Base-by-base conservation (phyloP, 2,329 filamentous ascomycete species). In the Curvularia lunata region DNA sequence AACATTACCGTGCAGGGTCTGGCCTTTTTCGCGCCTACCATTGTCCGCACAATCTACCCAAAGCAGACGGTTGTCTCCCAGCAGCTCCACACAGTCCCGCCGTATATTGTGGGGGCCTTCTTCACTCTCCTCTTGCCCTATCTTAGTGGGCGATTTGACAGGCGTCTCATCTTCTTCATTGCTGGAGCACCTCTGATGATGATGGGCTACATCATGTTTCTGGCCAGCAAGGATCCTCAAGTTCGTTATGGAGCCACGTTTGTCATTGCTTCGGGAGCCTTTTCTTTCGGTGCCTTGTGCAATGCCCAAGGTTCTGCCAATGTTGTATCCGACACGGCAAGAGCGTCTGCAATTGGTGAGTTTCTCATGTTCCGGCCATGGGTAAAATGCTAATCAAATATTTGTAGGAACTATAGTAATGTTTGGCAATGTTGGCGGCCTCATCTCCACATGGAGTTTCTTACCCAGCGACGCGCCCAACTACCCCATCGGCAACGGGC, bases 1-100 rank as follows among this genome's bases (percentile, higher is more conserved):
- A 89, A 89, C 75, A 84, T 91, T 69, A 91, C 88, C 0, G 88
- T 91, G 2, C 87, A 90, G 69, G 88, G 88, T 3, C 79, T 91
- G 4, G 86, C 86, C 1, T 90, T 90, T 79, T 91, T 91, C 74
- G 78, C 83, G 0, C 89, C 89, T 0, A 91, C 88, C 0, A 91
- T 92, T 60, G 86, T 91, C 41, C 76, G 77, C 42, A 89, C 84
- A 5, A 90, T 91, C 64, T 91, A 91, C 66, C 85, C 86, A 0
- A 68, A 82, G 1, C 78, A 79, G 53, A 80, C 78, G 13, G 82
- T 86, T 1, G 79, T 91, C 13, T 83, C 82, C 1, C 86, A 90
- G 69, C 89, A 91, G 73, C 83, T 91, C 0, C 85, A 85, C 61
- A 91, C 88, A 0, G 89, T 91, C 0, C 89, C 89, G 0, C 88